A percentile compares a stretch with the other conserved stretches of the same genome.
phyloP scores from a whole-genome alignment of 345 rosid genomes.

The Cardiospermum halicacabum region DNA sequence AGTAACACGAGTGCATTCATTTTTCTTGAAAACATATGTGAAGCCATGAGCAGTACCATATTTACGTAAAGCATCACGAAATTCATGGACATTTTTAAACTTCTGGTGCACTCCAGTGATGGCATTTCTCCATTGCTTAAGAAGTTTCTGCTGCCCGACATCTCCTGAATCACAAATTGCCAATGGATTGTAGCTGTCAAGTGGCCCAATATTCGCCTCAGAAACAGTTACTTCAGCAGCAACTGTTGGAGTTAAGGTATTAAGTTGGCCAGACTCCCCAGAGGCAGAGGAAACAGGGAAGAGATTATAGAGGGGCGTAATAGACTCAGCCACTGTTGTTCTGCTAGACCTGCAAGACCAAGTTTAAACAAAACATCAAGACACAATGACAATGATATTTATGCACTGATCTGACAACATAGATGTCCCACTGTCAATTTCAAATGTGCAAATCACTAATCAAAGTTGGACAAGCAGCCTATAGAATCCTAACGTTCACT shows the following conservation, averaged over 20 bases:
- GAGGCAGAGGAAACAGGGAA: conserved; percentile 15
- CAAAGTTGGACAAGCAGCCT: neutral
- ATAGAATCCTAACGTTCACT: neutral
- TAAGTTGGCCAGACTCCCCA: conserved; percentile 12
- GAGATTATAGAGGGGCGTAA: conserved; percentile 17
- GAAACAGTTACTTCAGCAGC: conserved; percentile 6
- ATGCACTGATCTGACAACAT: conserved; percentile 5
- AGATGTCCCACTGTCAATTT: conserved; percentile 10
- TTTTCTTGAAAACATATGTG: conserved; percentile 44
- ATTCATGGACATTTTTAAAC: conserved; percentile 43
- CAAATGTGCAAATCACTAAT: conserved; percentile 7
- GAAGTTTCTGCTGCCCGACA: conserved; percentile 27
- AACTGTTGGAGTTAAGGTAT: conserved; percentile 1
- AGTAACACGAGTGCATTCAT: conserved; percentile 41
- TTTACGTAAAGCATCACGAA: conserved; percentile 48
- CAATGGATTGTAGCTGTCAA: neutral
- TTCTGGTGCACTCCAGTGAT: conserved; percentile 54
- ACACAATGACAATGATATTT: neutral
- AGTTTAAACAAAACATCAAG: neutral
- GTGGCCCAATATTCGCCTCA: conserved; percentile 7
- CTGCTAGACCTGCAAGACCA: conserved; percentile 26
- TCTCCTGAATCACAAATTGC: conserved; percentile 16
- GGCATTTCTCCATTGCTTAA: conserved; percentile 41
- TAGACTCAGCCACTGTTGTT: conserved; percentile 19
- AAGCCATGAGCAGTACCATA: conserved; percentile 53